Conservation (phyloP, 1,284 basidiomycete genomes). For the Coniophora puteana region DNA sequence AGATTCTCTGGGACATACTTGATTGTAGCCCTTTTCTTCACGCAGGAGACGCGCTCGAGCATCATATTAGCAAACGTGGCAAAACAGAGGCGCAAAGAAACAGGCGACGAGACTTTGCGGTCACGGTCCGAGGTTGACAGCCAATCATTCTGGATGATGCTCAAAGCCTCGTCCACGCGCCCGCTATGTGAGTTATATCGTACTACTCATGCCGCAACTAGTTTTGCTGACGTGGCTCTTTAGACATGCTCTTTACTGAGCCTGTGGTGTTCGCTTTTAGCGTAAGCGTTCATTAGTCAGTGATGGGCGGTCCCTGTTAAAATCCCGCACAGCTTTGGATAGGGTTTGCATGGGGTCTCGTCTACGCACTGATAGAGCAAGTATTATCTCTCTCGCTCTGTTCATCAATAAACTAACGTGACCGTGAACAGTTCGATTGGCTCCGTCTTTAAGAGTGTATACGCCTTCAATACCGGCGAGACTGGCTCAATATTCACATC, state of each 20-base stretch:
- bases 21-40: conserved; percentile 41
- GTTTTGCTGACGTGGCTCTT: neutral
- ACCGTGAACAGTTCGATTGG: conserved; percentile 38
- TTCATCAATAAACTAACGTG: neutral
- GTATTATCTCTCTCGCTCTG: conserved; percentile 16
- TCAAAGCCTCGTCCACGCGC: conserved; percentile 65
- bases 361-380: conserved; percentile 66
- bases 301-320: conserved; percentile 1
- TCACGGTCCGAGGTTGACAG: conserved; percentile 64
- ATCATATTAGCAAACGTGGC: conserved; percentile 60
- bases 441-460: conserved; percentile 55
- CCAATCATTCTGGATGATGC: conserved; percentile 47
- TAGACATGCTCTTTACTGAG: conserved; percentile 68
- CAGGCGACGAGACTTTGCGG: conserved; percentile 57
- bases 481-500: conserved; percentile 60
- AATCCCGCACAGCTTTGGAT: conserved; percentile 57
- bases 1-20: conserved; percentile 46
- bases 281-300: conserved; percentile 32
- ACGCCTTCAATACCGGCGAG: conserved; percentile 63
- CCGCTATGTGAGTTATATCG: conserved; percentile 52
- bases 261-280: conserved; percentile 75
- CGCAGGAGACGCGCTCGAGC: conserved; percentile 62
- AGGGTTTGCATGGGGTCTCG: conserved; percentile 75
- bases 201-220: neutral
- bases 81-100: conserved; percentile 54